Base-by-base conservation (phyloP, 1,284 basidiomycete species). In the Tremellales sp. region DNA sequence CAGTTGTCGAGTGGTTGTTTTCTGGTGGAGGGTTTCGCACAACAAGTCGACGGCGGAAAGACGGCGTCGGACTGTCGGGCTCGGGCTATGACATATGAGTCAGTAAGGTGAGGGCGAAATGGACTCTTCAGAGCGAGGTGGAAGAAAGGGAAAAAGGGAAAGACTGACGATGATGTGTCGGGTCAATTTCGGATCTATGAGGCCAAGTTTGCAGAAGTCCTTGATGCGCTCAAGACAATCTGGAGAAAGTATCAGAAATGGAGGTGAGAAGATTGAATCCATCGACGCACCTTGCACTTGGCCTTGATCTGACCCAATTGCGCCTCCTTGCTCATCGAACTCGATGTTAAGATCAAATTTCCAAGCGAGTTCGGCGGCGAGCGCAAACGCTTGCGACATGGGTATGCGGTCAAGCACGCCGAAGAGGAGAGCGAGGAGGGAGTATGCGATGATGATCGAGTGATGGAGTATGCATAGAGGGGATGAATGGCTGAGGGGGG, bases 381-480 rank as follows among this genome's bases (percentile, higher is more conserved):
- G 34, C 0, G 50, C 40, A 1, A 56, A 7, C 8, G 59, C 61
- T 38, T 43, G 35, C 0, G 47, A 45, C 4, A 62, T 25, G 0
- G 60, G 54, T 21, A 58, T 36, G 16, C 46, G 43, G 24, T 61
- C 54, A 9, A 51, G 25, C 3, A 64, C 25, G 1, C 59, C 47
- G n/a, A 68, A 35, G 12, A 64, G 28, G n/a, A 68, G 39, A 2
- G 46, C 49, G 25, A 68, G 56, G 0, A 52, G 39, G 1, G 57
- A 41, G 35, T 63, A 58, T 1, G 66, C 61, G 9, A 63, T 46
- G 22, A 63, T 51, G 2, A 47, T 36, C 2, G 64, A 50, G 3
- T 58, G 53, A 41, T 60, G 53, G 5, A 66, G 46, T 12, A 69
- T 47, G 4, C 50, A 25, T 1, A 68, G 35, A 3, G 66, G 66